These are phyloP conservation scores for Opeltia flavorubescens DNA, from an alignment of 495 filamentous ascomycete genomes.

Conservation along the genomic window DNA sequence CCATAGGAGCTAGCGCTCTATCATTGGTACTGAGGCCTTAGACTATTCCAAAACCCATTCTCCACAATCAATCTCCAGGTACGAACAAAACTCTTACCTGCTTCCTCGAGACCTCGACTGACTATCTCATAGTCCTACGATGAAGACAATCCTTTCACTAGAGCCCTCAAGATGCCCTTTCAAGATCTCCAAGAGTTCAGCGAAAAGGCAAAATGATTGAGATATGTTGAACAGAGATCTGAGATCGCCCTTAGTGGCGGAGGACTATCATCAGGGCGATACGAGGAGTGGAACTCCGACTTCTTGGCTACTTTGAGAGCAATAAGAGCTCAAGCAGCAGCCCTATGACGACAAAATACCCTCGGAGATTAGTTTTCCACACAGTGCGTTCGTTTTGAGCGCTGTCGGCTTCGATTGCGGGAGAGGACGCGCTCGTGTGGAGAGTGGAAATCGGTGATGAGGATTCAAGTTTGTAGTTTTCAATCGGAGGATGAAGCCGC, in stretches of 20 bases:
- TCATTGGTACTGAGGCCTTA: too few species aligned
- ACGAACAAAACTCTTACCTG: too few species aligned
- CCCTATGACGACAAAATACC: conserved; percentile 1
- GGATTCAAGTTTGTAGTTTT: conserved; percentile 23
- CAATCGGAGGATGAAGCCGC: conserved; percentile 22
- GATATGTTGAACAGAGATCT: conserved; percentile 35
- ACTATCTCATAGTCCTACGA: conserved; percentile 1
- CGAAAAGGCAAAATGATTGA: conserved; percentile 26
- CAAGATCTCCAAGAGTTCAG: conserved; percentile 10
- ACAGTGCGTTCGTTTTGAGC: background rate
- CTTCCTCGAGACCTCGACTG: too few species aligned
- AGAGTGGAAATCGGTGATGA: conserved; percentile 10
- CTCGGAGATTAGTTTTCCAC: background rate
- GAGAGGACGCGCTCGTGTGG: background rate
- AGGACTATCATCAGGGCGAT: background rate
- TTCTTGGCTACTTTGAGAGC: background rate
- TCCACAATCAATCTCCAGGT: too few species aligned
- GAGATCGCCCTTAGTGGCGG: conserved; percentile 14
- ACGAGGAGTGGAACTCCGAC: background rate
- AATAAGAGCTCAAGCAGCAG: background rate
- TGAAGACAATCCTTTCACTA: conserved; percentile 1
- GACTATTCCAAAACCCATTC: too few species aligned
- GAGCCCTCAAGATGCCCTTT: background rate
- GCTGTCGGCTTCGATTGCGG: background rate
- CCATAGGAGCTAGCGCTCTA: too few species aligned